These are phyloP conservation scores for Aureobasidium leucospermi DNA, from an alignment of 2,329 filamentous ascomycete genomes.

Conservation along the genomic window DNA sequence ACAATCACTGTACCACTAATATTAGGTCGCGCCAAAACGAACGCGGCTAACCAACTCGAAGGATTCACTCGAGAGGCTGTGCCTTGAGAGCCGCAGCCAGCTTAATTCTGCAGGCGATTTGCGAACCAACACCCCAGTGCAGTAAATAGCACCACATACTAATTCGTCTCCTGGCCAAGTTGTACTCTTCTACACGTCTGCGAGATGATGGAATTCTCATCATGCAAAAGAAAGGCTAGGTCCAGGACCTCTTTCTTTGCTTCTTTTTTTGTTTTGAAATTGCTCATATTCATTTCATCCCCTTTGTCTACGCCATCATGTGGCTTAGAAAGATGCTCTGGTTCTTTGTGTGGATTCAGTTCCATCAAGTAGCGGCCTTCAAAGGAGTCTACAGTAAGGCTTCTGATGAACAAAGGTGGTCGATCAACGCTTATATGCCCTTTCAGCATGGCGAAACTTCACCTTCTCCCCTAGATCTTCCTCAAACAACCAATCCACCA, in stretches of 20 bases:
- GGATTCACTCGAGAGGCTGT: neutral
- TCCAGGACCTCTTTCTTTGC: neutral
- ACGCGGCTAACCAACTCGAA: neutral
- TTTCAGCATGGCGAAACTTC: neutral
- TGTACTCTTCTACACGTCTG: neutral
- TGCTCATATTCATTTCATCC: neutral
- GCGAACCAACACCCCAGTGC: constrained; percentile 10
- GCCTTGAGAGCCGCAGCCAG: neutral
- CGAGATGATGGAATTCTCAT: neutral
- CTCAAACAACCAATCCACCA: neutral
- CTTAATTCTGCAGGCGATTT: constrained; percentile 1
- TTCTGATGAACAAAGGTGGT: neutral
- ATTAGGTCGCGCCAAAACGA: constrained; percentile 1
- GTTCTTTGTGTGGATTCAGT: neutral
- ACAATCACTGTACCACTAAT: neutral
- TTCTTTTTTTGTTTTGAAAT: neutral
- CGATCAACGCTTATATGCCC: constrained; percentile 1
- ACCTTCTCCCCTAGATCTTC: neutral
- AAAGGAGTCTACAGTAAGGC: neutral
- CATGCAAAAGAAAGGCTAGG: neutral
- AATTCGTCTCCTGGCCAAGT: neutral
- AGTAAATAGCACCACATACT: constrained; percentile 10
- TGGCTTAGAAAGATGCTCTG: neutral
- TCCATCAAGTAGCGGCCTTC: neutral
- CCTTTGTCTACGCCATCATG: neutral